Evolutionary conservation across 805 yeast genomes (phyloP).

Genomic region (Danielia oregonensis): DNA sequence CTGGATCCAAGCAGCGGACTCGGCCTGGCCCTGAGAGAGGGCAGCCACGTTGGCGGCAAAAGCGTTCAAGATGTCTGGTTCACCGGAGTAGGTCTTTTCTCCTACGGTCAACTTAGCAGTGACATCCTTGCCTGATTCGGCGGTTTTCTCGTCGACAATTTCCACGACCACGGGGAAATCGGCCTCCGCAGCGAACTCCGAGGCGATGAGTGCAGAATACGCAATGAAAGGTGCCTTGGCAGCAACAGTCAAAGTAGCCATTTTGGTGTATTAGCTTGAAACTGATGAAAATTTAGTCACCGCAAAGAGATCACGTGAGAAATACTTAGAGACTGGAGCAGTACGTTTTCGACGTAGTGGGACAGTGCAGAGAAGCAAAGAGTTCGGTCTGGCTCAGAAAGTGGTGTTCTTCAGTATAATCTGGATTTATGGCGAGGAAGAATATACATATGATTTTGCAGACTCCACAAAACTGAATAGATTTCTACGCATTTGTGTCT

Average conservation of each 20-base stretch:
- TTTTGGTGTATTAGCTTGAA: constrained; percentile 6
- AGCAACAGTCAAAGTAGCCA: constrained; percentile 62
- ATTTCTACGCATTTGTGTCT: too few species aligned
- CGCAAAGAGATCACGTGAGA: neutral
- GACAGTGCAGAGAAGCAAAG: neutral
- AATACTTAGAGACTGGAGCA: too few species aligned
- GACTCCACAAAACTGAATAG: too few species aligned
- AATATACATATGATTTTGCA: too few species aligned
- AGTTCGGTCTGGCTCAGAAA: too few species aligned
- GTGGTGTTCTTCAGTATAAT: too few species aligned
- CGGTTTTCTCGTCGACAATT: constrained; percentile 65
- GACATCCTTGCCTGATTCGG: constrained; percentile 42
- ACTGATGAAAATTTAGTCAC: neutral
- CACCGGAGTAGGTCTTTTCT: constrained; percentile 41
- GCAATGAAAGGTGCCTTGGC: constrained; percentile 84
- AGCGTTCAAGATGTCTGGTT: constrained; percentile 43
- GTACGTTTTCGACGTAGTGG: too few species aligned
- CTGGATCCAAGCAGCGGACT: constrained; percentile 55
- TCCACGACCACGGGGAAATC: constrained; percentile 52
- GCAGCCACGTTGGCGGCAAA: constrained; percentile 54
- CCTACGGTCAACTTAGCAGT: constrained; percentile 43
- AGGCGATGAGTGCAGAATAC: constrained; percentile 74
- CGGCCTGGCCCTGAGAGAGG: constrained; percentile 21
- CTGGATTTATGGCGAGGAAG: too few species aligned
- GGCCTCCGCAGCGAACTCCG: constrained; percentile 61